Percentiles rank a stretch among this genome's conserved stretches.
These are phyloP conservation scores for Plasmodium malariae DNA, from an alignment of 169 alveolate genomes.

Conservation along the genomic window DNA sequence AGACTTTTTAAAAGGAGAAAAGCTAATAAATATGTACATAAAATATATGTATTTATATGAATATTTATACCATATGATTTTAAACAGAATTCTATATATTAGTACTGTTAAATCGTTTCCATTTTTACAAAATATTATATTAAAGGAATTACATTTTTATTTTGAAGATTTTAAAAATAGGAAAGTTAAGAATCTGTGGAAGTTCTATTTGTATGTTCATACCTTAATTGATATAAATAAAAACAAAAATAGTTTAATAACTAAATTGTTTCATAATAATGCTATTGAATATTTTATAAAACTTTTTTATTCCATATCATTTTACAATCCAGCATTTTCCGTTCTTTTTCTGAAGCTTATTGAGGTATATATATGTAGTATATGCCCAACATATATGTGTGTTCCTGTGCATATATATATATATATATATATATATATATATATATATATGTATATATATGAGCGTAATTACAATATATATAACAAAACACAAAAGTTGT, in stretches of 20 bases:
- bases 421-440: background rate
- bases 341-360: conserved; percentile 55
- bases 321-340: conserved; percentile 55
- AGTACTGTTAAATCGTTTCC: conserved; percentile 56
- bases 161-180: conserved; percentile 54
- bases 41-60: conserved; percentile 72
- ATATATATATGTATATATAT: too few species aligned
- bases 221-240: conserved; percentile 70
- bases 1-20: conserved; percentile 32
- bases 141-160: conserved; percentile 58
- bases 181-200: conserved; percentile 52
- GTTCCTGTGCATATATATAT: background rate
- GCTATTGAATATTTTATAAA: conserved; percentile 69
- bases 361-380: conserved; percentile 10
- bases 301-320: conserved; percentile 47
- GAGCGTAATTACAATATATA: too few species aligned
- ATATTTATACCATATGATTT: conserved; percentile 48
- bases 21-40: conserved; percentile 43
- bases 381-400: too few species aligned
- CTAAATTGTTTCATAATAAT: conserved; percentile 61
- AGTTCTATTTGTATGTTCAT: conserved; percentile 53
- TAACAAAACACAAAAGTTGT: background rate
- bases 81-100: conserved; percentile 59
- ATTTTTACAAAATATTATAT: conserved; percentile 58
- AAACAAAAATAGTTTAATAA: conserved; percentile 26